These are phyloP conservation scores for Ceratocystis alfenasii DNA, from an alignment of 2,329 filamentous ascomycete species.

Conservation along the genomic window DNA sequence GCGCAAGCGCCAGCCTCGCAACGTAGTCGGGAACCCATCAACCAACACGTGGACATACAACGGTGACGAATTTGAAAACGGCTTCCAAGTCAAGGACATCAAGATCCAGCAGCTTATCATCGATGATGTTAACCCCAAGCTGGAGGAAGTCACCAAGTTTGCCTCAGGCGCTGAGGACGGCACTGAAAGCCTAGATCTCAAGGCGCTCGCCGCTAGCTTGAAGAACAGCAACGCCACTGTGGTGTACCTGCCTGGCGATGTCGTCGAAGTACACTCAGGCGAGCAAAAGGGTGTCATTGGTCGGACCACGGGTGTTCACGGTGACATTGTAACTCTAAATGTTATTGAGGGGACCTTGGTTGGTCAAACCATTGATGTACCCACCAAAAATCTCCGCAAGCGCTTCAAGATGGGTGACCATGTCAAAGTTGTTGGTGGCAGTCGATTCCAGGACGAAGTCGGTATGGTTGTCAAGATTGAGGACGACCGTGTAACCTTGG, in stretches of 20 bases:
- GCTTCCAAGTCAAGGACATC: slow-evolving; percentile 87
- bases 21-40: slow-evolving; percentile 55
- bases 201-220: slow-evolving; percentile 77
- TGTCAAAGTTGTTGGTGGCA: slow-evolving; percentile 95
- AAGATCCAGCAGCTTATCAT: slow-evolving; percentile 77
- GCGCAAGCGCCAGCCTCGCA: slow-evolving; percentile 65
- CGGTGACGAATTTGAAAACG: slow-evolving; percentile 80
- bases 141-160: slow-evolving; percentile 95
- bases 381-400: slow-evolving; percentile 83
- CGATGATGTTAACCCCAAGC: slow-evolving; percentile 79
- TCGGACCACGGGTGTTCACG: slow-evolving; percentile 71
- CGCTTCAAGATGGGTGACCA: slow-evolving; percentile 89
- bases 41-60: slow-evolving; percentile 75
- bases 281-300: slow-evolving; percentile 89
- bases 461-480: slow-evolving; percentile 93
- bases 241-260: slow-evolving; percentile 80
- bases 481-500: slow-evolving; percentile 80
- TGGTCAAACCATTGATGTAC: slow-evolving; percentile 82
- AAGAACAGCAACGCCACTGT: slow-evolving; percentile 73
- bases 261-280: slow-evolving; percentile 92
- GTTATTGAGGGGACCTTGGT: slow-evolving; percentile 72
- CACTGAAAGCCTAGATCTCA: slow-evolving; percentile 83
- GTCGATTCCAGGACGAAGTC: slow-evolving; percentile 86
- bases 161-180: slow-evolving; percentile 81
- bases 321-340: slow-evolving; percentile 80